These are phyloP conservation scores for Medicago ruthenica DNA, from an alignment of 306 rosid genomes.

Conservation along the genomic window DNA sequence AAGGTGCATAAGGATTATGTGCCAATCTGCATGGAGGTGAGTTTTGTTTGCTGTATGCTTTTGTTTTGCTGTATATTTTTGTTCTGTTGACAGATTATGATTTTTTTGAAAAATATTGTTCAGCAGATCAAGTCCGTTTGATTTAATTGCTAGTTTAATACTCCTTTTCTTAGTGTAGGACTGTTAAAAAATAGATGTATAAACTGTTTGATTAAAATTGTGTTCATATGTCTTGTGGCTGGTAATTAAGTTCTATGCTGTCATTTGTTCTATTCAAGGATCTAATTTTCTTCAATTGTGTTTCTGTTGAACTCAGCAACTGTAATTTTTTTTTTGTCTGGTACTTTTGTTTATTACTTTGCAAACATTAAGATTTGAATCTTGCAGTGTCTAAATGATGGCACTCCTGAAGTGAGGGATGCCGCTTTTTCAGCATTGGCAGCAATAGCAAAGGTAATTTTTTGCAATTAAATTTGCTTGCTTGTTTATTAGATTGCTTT, in stretches of 20 bases:
- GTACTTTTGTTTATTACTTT: not conserved
- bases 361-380: slow-evolving; percentile 37
- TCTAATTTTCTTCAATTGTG: slow-evolving; percentile 11
- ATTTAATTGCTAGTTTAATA: slow-evolving; percentile 5
- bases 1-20: slow-evolving; percentile 96
- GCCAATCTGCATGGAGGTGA: slow-evolving; percentile 98
- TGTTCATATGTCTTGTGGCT: slow-evolving; percentile 12
- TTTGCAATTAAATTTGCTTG: slow-evolving; percentile 22
- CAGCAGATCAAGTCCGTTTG: not conserved
- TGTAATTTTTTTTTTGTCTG: not conserved
- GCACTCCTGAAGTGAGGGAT: slow-evolving; percentile 98
- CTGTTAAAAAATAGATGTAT: not conserved
- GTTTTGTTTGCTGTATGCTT: slow-evolving; percentile 41
- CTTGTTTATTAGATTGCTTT: slow-evolving; percentile 20
- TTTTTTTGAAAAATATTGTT: slow-evolving; percentile 17
- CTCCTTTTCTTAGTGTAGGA: not conserved
- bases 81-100: not conserved
- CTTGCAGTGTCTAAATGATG: slow-evolving; percentile 84
- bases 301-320: slow-evolving; percentile 3
- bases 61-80: slow-evolving; percentile 3
- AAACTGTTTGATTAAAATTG: slow-evolving; percentile 26
- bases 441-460: slow-evolving; percentile 88
- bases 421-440: slow-evolving; percentile 94
- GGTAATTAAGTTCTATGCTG: slow-evolving; percentile 15
- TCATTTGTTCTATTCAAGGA: not conserved